phyloP scores from a whole-genome alignment of 495 filamentous ascomycete species.

The Penicillium bovifimosum region DNA sequence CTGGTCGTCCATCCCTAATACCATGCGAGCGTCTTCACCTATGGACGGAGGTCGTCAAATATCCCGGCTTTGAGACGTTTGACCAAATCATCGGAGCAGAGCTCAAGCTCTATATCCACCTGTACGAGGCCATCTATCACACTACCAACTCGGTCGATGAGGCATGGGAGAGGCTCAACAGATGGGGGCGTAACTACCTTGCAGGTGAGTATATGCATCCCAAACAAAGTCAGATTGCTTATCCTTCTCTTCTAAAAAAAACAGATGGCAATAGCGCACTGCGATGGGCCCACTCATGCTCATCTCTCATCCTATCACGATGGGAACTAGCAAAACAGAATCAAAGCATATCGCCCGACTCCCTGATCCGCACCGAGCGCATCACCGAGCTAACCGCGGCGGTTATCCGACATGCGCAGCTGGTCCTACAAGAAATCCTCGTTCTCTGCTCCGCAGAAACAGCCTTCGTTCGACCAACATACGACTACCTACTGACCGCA shows the following conservation, averaged over 20 bases:
- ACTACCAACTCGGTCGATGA: background rate
- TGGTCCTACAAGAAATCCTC: slow-evolving; percentile 2
- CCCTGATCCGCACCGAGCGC: background rate
- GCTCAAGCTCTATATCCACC: slow-evolving; percentile 5
- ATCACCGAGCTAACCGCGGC: background rate
- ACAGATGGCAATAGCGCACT: background rate
- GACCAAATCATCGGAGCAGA: slow-evolving; percentile 4
- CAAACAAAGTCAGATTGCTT: background rate
- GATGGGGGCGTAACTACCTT: background rate
- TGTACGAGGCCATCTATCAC: slow-evolving; percentile 3
- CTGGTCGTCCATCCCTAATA: slow-evolving; percentile 2
- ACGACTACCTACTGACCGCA: slow-evolving; percentile 5
- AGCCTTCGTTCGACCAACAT: slow-evolving; percentile 2
- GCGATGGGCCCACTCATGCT: slow-evolving; percentile 1
- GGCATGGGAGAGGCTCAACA: background rate
- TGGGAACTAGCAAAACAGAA: slow-evolving; percentile 8
- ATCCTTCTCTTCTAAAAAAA: background rate
- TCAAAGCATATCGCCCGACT: background rate
- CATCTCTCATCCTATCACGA: slow-evolving; percentile 3
- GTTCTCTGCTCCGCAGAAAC: background rate
- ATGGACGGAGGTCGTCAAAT: background rate
- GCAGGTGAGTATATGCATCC: background rate
- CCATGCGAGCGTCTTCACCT: slow-evolving; percentile 1
- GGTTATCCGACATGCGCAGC: slow-evolving; percentile 1
- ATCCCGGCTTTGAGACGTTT: slow-evolving; percentile 3